These are phyloP conservation scores for Neotropicomus parvogracilis DNA, from an alignment of 1,284 basidiomycete species.

Conservation along the genomic window DNA sequence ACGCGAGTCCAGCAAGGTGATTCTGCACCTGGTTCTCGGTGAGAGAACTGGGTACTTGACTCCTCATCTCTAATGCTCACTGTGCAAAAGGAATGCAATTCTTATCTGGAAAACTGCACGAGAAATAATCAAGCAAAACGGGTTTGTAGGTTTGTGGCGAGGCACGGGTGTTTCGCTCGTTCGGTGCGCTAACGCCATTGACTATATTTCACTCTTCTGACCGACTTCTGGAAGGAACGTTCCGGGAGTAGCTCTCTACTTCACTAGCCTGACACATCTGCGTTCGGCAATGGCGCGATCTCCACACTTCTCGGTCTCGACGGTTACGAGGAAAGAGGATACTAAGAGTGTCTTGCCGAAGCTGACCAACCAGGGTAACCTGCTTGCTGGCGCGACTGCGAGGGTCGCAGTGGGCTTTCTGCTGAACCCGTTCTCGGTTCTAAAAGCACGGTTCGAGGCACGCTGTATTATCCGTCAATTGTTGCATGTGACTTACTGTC, in stretches of 20 bases:
- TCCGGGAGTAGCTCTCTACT: constrained; percentile 90
- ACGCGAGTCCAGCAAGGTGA: constrained; percentile 82
- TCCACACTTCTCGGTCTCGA: constrained; percentile 53
- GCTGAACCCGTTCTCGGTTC: constrained; percentile 89
- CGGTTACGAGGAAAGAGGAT: constrained; percentile 19
- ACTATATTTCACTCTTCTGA: neutral
- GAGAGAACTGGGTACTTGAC: constrained; percentile 15
- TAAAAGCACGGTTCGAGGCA: constrained; percentile 95
- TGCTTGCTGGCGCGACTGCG: constrained; percentile 85
- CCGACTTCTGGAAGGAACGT: constrained; percentile 62
- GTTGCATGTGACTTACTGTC: neutral
- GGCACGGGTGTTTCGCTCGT: constrained; percentile 81
- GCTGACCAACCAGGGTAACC: constrained; percentile 78
- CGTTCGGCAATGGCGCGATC: constrained; percentile 68
- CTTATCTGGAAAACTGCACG: constrained; percentile 51
- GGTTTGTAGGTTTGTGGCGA: constrained; percentile 75
- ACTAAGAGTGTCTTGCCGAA: constrained; percentile 67
- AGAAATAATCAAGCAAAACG: constrained; percentile 59
- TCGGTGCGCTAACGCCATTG: constrained; percentile 43
- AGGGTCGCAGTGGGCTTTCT: constrained; percentile 85
- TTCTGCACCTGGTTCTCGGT: constrained; percentile 38
- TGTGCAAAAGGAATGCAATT: constrained; percentile 33
- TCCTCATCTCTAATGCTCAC: neutral
- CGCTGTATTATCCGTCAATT: constrained; percentile 24
- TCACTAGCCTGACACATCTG: constrained; percentile 80